These are phyloP conservation scores for Xerocomellus intermedius DNA, from an alignment of 768 basidiomycete species.

Conservation along the genomic window DNA sequence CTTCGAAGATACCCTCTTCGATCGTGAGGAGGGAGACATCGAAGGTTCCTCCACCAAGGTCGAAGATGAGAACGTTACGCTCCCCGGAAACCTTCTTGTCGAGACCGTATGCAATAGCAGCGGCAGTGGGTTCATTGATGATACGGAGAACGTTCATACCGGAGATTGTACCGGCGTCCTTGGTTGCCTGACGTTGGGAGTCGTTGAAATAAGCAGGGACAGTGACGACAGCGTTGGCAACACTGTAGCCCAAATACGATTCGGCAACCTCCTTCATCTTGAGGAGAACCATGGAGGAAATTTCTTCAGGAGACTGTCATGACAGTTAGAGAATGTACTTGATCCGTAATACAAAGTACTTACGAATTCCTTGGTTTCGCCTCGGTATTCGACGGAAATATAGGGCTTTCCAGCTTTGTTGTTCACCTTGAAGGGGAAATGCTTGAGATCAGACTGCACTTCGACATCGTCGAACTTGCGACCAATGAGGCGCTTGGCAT, in stretches of 20 bases:
- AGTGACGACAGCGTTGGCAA: conserved; percentile 92
- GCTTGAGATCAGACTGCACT: conserved; percentile 80
- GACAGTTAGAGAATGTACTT: conserved; percentile 14
- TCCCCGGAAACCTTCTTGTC: conserved; percentile 91
- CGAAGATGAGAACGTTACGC: conserved; percentile 96
- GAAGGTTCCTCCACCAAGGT: conserved; percentile 97
- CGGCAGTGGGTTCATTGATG: conserved; percentile 98
- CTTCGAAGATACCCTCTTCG: conserved; percentile 97
- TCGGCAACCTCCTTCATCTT: conserved; percentile 99
- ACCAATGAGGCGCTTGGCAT: conserved; percentile 97
- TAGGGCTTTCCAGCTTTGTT: conserved; percentile 87
- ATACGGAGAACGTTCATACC: conserved; percentile 97
- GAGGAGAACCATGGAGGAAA: conserved; percentile 94
- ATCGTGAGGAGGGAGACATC: conserved; percentile 97
- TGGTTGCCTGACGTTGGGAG: conserved; percentile 97
- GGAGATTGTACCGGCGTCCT: conserved; percentile 93
- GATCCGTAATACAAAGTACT: conserved; percentile 27
- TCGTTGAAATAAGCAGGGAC: conserved; percentile 99
- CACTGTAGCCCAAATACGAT: conserved; percentile 83
- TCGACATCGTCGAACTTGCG: conserved; percentile 85
- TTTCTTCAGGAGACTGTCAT: conserved; percentile 86
- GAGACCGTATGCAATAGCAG: conserved; percentile 97
- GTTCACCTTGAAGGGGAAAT: conserved; percentile 94
- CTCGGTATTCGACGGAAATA: conserved; percentile 87
- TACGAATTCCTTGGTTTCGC: conserved; percentile 92